A percentile compares a stretch with the other conserved stretches of the same genome.
Evolutionary conservation across 1,284 basidiomycete genomes (phyloP).

Genomic region (Phylloporus sp.): DNA sequence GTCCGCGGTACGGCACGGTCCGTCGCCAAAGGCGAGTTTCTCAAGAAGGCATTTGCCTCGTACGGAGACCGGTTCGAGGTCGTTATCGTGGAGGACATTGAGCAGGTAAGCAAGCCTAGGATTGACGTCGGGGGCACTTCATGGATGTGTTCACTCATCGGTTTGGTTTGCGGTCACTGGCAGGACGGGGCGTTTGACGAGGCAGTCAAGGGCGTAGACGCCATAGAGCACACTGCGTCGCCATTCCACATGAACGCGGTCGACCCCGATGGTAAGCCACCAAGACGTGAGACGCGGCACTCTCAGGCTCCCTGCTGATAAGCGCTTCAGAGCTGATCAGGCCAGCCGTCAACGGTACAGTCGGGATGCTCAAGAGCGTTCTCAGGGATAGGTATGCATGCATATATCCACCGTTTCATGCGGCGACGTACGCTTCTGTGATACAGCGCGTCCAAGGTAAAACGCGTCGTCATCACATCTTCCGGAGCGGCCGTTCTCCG

Average conservation of each 20-base stretch:
- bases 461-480: slow-evolving; percentile 70
- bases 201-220: slow-evolving; percentile 66
- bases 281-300: neutral
- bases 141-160: too few relatives aligned
- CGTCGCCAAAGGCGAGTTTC: slow-evolving; percentile 44
- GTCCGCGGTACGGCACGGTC: slow-evolving; percentile 56
- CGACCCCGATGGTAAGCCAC: slow-evolving; percentile 42
- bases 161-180: neutral
- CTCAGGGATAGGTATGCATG: slow-evolving; percentile 50
- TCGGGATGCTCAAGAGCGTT: slow-evolving; percentile 58
- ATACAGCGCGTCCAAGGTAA: slow-evolving; percentile 44
- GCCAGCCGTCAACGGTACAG: slow-evolving; percentile 68
- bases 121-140: too few relatives aligned
- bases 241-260: slow-evolving; percentile 45
- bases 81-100: slow-evolving; percentile 51
- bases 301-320: neutral
- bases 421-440: too few relatives aligned
- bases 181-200: slow-evolving; percentile 66
- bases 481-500: slow-evolving; percentile 57
- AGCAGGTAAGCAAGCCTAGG: slow-evolving; percentile 36
- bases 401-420: too few relatives aligned
- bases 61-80: slow-evolving; percentile 49
- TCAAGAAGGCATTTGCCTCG: slow-evolving; percentile 43
- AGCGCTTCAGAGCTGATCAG: slow-evolving; percentile 50
- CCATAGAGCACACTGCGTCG: slow-evolving; percentile 57